Conservation (phyloP, 2,329 filamentous ascomycete genomes). For the Leptographium lundbergii region DNA sequence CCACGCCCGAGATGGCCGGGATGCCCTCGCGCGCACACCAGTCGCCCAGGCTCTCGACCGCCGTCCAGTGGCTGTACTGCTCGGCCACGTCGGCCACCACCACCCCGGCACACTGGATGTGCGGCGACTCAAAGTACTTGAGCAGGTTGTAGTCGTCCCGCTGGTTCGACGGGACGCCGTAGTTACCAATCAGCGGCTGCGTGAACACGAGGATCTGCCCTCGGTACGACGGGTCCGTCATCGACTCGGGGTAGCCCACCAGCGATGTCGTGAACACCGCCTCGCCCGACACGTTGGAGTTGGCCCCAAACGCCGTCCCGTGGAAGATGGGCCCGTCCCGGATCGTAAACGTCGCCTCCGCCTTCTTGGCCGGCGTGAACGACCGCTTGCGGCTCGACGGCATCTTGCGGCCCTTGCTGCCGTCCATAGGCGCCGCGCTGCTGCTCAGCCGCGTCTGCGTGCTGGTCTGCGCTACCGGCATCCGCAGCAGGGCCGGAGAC, state of each 20-base stretch:
- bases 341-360: constrained; percentile 89
- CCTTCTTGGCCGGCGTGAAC: constrained; percentile 49
- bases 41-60: constrained; percentile 80
- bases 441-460: constrained; percentile 23
- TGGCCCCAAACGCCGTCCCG: constrained; percentile 92
- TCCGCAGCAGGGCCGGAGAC: constrained; percentile 21
- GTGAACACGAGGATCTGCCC: constrained; percentile 98
- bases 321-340: constrained; percentile 92
- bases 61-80: constrained; percentile 97
- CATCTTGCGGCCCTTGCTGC: constrained; percentile 58
- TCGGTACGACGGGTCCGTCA: constrained; percentile 78
- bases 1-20: constrained; percentile 89
- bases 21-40: constrained; percentile 97
- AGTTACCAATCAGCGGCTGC: constrained; percentile 95
- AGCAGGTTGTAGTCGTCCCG: constrained; percentile 82
- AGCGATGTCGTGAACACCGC: constrained; percentile 97
- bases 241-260: constrained; percentile 93
- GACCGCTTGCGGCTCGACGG: constrained; percentile 43
- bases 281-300: constrained; percentile 93
- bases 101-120: constrained; percentile 91
- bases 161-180: constrained; percentile 79
- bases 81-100: constrained; percentile 90
- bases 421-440: constrained; percentile 39
- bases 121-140: constrained; percentile 96
- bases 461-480: constrained; percentile 11